phyloP scores from a whole-genome alignment of 495 filamentous ascomycete species.

The Lasiosphaeria ovina region DNA sequence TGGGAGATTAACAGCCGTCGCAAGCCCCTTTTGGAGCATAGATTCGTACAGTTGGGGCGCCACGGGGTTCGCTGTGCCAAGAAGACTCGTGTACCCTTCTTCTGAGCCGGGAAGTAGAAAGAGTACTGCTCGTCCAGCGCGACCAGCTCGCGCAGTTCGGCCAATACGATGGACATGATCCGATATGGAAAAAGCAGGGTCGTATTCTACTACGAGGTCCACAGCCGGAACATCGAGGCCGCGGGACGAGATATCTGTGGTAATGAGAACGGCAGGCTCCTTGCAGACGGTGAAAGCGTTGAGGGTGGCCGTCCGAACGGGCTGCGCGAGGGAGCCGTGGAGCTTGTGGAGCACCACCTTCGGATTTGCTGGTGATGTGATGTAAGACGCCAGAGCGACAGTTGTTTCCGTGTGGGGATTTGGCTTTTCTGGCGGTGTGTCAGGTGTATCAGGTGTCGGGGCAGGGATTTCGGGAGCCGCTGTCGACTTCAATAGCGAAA shows the following conservation, averaged over 20 bases:
- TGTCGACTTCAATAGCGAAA: constrained; percentile 73
- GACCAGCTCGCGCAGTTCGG: constrained; percentile 89
- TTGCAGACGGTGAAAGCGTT: constrained; percentile 65
- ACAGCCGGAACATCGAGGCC: constrained; percentile 93
- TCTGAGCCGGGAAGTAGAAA: constrained; percentile 89
- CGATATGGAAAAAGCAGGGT: constrained; percentile 83
- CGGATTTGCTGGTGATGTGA: constrained; percentile 49
- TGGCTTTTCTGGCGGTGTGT: constrained; percentile 26
- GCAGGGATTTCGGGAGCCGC: constrained; percentile 25
- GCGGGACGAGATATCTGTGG: constrained; percentile 91
- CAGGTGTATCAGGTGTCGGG: constrained; percentile 8
- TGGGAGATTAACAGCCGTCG: constrained; percentile 39
- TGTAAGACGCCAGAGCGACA: constrained; percentile 42
- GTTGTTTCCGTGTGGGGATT: constrained; percentile 37
- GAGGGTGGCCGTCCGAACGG: constrained; percentile 80
- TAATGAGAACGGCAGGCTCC: constrained; percentile 76
- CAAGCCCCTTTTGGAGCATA: constrained; percentile 55
- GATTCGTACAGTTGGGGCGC: constrained; percentile 45
- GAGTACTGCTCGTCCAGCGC: constrained; percentile 79
- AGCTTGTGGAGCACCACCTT: constrained; percentile 75
- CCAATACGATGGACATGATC: constrained; percentile 95
- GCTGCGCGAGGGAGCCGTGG: constrained; percentile 90
- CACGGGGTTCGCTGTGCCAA: constrained; percentile 48
- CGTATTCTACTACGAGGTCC: constrained; percentile 91
- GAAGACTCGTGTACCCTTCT: constrained; percentile 79